These are phyloP conservation scores for Blastobotrys attinorum DNA, from an alignment of 805 yeast species.

Conservation along the genomic window DNA sequence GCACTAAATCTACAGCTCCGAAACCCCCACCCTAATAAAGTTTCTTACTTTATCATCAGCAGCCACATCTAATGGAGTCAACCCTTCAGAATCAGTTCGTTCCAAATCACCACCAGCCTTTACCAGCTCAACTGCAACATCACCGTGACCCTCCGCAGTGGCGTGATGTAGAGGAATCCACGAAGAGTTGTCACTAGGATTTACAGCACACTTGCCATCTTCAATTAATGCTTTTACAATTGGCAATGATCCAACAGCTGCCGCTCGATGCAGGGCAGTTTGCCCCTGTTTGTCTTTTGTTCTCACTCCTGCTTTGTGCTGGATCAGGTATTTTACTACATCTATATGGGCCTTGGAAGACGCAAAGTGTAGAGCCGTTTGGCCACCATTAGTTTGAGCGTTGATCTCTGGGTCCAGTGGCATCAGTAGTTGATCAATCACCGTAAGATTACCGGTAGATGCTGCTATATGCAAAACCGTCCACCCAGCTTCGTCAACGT, in stretches of 20 bases:
- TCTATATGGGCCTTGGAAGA: constrained; percentile 56
- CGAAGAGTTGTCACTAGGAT: constrained; percentile 59
- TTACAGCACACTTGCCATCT: constrained; percentile 50
- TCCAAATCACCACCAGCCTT: constrained; percentile 58
- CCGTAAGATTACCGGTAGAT: constrained; percentile 56
- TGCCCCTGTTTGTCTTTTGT: constrained; percentile 59
- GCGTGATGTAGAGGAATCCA: constrained; percentile 92
- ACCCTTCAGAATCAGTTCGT: constrained; percentile 42
- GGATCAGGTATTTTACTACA: constrained; percentile 47
- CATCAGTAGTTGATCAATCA: constrained; percentile 42
- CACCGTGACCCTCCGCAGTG: constrained; percentile 81
- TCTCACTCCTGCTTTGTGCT: constrained; percentile 53
- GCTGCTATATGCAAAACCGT: constrained; percentile 79
- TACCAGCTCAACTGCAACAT: constrained; percentile 55
- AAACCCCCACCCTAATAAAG: too few species aligned
- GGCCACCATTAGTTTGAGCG: constrained; percentile 55
- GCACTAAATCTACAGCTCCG: too few species aligned
- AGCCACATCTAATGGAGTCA: constrained; percentile 47
- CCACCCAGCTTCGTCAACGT: constrained; percentile 77
- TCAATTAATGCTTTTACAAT: constrained; percentile 48
- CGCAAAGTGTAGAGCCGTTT: constrained; percentile 70
- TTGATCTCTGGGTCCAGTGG: constrained; percentile 51
- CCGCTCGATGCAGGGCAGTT: constrained; percentile 75
- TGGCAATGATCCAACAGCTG: constrained; percentile 59
- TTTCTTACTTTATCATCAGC: constrained; percentile 43